phyloP scores from a whole-genome alignment of 768 basidiomycete genomes.

The Collybia sordida region DNA sequence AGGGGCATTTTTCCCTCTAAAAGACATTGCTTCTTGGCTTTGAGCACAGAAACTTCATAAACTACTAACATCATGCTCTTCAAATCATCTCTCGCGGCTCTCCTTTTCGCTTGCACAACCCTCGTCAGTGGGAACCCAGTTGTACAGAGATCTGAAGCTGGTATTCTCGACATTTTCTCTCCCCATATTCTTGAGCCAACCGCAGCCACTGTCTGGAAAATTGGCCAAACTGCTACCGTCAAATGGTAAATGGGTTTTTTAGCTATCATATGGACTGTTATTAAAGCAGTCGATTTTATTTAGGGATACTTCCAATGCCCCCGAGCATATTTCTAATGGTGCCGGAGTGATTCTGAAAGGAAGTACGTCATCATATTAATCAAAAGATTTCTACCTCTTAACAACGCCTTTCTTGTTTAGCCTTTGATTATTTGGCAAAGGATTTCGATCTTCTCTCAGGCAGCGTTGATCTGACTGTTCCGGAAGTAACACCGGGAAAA shows the following conservation, averaged over 20 bases:
- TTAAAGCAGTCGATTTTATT: background rate
- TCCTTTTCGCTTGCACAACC: conserved; percentile 1
- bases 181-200: conserved; percentile 28
- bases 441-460: conserved; percentile 37
- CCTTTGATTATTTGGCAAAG: conserved; percentile 20
- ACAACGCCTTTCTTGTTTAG: conserved; percentile 12
- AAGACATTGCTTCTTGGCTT: too few species aligned
- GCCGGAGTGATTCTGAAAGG: conserved; percentile 20
- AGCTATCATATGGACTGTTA: background rate
- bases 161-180: conserved; percentile 26
- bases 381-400: background rate
- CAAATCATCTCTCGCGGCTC: too few species aligned
- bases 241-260: conserved; percentile 24
- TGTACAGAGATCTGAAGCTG: conserved; percentile 14
- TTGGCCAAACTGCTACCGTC: conserved; percentile 23
- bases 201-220: conserved; percentile 24
- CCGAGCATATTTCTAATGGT: conserved; percentile 41
- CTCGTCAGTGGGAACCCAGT: conserved; percentile 17
- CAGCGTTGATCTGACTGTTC: conserved; percentile 33
- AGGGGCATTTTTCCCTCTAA: too few species aligned
- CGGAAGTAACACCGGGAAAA: conserved; percentile 28
- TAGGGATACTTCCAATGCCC: conserved; percentile 41
- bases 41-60: too few species aligned
- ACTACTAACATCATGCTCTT: too few species aligned
- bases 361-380: background rate